phyloP scores from a whole-genome alignment of 1,139 yeast genomes.

The Geotrichum siamense region DNA sequence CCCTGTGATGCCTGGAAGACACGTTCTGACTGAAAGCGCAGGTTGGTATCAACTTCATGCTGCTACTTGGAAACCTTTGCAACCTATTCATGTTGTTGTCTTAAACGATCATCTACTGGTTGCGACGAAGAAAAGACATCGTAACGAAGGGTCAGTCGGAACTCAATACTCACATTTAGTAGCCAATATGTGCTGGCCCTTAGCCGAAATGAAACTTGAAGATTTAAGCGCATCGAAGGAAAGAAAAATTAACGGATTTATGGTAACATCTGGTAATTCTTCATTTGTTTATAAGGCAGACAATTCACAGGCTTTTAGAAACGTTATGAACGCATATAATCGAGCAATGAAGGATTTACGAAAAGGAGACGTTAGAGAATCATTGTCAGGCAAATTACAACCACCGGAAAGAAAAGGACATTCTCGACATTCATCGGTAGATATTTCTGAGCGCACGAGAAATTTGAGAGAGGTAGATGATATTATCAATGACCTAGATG shows the following conservation, averaged over 20 bases:
- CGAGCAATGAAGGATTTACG: constrained; percentile 59
- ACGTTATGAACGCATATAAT: constrained; percentile 51
- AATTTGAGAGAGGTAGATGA: constrained; percentile 52
- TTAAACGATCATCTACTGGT: constrained; percentile 71
- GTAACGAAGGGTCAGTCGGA: constrained; percentile 21
- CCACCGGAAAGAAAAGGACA: constrained; percentile 17
- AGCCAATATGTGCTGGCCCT: constrained; percentile 76
- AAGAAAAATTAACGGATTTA: constrained; percentile 32
- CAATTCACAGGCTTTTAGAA: constrained; percentile 50
- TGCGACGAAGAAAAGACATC: constrained; percentile 54
- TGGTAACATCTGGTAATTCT: constrained; percentile 39
- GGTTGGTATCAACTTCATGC: constrained; percentile 85
- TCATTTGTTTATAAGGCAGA: constrained; percentile 62
- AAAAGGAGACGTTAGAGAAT: constrained; percentile 32
- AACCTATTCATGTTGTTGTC: constrained; percentile 68
- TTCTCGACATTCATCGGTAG: constrained; percentile 18
- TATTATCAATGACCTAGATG: constrained; percentile 58
- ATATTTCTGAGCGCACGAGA: constrained; percentile 20
- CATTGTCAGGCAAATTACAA: background rate
- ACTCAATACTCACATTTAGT: constrained; percentile 39
- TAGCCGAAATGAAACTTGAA: constrained; percentile 53
- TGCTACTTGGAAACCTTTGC: constrained; percentile 77
- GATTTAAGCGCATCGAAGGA: constrained; percentile 33
- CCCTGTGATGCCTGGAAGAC: constrained; percentile 74
- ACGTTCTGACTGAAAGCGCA: constrained; percentile 69